Base-by-base conservation (phyloP, 306 rosid species). In the Trichosanthes cucumerina region DNA sequence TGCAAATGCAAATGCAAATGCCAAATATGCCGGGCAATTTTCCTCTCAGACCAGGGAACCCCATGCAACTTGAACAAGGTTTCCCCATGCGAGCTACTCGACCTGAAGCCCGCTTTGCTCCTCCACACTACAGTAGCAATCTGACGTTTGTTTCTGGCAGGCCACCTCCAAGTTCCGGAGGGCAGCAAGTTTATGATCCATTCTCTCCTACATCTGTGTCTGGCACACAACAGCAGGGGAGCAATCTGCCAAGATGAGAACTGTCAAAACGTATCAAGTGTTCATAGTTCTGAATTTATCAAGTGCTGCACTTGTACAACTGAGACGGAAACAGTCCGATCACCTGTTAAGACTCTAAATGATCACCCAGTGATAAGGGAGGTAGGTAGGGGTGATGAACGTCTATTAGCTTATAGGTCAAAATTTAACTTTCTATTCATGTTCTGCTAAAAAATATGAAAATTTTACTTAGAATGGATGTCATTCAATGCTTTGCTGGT, bases 141-240 rank as follows among this genome's bases (percentile, higher is more conserved):
- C 87, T 72, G 7, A 12, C 89, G 33, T 70, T 86, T 79, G 80
- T 80, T 69, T 80, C 91, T 59, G 84, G 89, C 56, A 89, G 79
- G 85, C 81, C 83, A 7, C 69, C 81, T 13, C 78, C 87, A 47
- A 79, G 76, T 85, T 78, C 89, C 12, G 88, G 88, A 9, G 99
- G 90, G 79, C 96, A 78, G 66, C 91, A 89, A 86, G 85, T 92
- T 78, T 95, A 95, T 79, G 99, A 95, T 87, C 99, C 97, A n/a
- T 95, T 95, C 84, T 86, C 97, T 8, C 97, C 97, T 33, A 87
- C 96, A 33, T 89, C 97, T n/a, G 77, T 85, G 50, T 72, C 74
- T 23, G 24, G 59, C 15, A 84, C 85, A 76, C 89, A 24, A 82
- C 84, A 70, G 68, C 87, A 47, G 72, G 87, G 80, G 80, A 87